Evolutionary conservation across 164 flowering plant genomes (phyloP), one percentile per base, ranked within the genome.

Genomic region (Tetracentron sinense): DNA sequence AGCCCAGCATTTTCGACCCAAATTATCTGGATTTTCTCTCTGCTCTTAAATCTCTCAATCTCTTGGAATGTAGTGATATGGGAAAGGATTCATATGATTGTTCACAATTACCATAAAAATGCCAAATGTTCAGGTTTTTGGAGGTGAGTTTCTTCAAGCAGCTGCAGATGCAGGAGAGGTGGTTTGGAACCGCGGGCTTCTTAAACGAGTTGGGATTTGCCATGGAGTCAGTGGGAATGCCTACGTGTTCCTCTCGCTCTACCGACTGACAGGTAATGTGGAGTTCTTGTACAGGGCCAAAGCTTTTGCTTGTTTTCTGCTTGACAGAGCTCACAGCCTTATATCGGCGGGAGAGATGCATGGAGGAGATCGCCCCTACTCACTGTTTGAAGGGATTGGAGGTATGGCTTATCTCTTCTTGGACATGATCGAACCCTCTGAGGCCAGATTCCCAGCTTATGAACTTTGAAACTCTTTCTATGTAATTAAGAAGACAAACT

Each of bases 201-300:
- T 91, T 11, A 89, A 72, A 72, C 79, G 88, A 30, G 96, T 91
- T 21, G 97, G 97, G 4, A 71, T 91, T n/a, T 89, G 96, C 70
- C 96, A 91, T 62, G 97, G 97, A 6, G 74, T 87, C 42, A 88
- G 96, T 63, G 97, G 97, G 28, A 91, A 91, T 60, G 72, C 93
- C 0, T 87, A 89, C 59, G 88, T 83, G n/a, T 91, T 91, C 63
- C 92, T 89, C 15, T 54, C 90, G 2, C 90, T 91, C 0, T 84
- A 87, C 48, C 74, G 74, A 51, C 54, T 83, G 27, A 84, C 94
- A 5, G 88, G 88, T 38, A 72, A 78, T 7, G 60, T 62, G 33
- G 69, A 76, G 73, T 89, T 31, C 61, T 65, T 89, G 50, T 83
- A 87, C 74, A 78, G 74, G 63, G 96, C 96, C 21, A 87, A 85